A percentile compares a stretch with the other conserved stretches of the same genome.
Conservation (phyloP, 805 yeast species). For the Danielia oregonensis region DNA sequence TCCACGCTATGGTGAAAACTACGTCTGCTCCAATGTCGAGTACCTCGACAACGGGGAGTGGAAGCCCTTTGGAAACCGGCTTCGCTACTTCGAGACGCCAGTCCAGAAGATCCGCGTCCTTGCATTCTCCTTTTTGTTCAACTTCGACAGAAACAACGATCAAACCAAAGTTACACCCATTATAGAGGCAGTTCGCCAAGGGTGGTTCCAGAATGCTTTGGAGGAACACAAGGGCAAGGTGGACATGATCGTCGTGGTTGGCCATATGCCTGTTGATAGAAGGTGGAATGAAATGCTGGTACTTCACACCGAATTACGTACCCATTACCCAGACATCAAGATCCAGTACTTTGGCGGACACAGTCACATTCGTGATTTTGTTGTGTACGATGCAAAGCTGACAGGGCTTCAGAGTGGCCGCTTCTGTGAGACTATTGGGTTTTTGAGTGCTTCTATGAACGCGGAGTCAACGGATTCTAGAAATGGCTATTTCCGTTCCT, state of each 20-base stretch:
- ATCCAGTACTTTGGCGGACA: slow-evolving; percentile 95
- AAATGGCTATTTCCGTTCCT: slow-evolving; percentile 50
- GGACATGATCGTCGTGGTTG: slow-evolving; percentile 68
- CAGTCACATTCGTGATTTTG: slow-evolving; percentile 85
- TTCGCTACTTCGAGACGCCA: slow-evolving; percentile 61
- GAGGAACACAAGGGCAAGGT: slow-evolving; percentile 31
- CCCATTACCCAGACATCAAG: slow-evolving; percentile 52
- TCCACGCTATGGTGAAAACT: slow-evolving; percentile 56
- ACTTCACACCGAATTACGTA: slow-evolving; percentile 50
- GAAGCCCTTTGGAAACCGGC: slow-evolving; percentile 67
- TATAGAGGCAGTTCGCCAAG: slow-evolving; percentile 45
- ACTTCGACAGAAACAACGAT: slow-evolving; percentile 59
- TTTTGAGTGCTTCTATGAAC: slow-evolving; percentile 53
- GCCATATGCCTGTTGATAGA: slow-evolving; percentile 67
- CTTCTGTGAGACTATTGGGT: slow-evolving; percentile 92
- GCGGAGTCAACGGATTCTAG: slow-evolving; percentile 8
- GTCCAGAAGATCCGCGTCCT: slow-evolving; percentile 50
- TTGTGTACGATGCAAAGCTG: slow-evolving; percentile 58
- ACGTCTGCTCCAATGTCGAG: slow-evolving; percentile 72
- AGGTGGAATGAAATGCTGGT: slow-evolving; percentile 50
- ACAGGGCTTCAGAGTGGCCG: slow-evolving; percentile 91
- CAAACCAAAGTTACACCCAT: slow-evolving; percentile 65
- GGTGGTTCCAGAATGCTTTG: slow-evolving; percentile 61
- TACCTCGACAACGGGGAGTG: slow-evolving; percentile 38
- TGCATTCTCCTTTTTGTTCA: slow-evolving; percentile 75